Evolutionary conservation across 2,329 filamentous ascomycete genomes (phyloP).

Genomic region (Knufia petricola): DNA sequence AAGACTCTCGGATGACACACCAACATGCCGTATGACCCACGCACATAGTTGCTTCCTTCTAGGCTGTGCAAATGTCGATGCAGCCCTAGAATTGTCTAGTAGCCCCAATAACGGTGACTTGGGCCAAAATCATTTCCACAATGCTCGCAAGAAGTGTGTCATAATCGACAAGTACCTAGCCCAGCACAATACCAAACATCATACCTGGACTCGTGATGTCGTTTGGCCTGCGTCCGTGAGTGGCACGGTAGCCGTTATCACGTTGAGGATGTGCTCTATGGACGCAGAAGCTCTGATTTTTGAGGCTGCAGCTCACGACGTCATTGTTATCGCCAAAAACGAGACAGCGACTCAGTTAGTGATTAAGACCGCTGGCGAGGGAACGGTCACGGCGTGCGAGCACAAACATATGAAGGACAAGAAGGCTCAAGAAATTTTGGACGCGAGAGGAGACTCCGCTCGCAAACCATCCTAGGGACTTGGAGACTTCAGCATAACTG

Average conservation of each 20-base stretch:
- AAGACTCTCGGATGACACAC: too few species aligned
- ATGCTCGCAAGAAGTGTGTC: conserved; percentile 35
- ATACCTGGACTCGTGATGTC: conserved; percentile 35
- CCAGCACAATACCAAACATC: conserved; percentile 27
- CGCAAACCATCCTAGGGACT: too few species aligned
- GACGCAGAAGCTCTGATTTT: conserved; percentile 31
- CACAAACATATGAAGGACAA: conserved; percentile 29
- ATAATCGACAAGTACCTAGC: conserved; percentile 35
- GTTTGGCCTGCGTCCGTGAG: conserved; percentile 33
- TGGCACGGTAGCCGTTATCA: conserved; percentile 30
- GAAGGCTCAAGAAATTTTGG: too few species aligned
- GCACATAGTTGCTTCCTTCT: too few species aligned
- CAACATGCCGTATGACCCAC: too few species aligned
- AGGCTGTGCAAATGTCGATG: too few species aligned
- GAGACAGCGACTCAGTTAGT: conserved; percentile 30
- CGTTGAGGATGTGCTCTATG: conserved; percentile 29
- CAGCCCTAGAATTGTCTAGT: too few species aligned
- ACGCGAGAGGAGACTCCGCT: too few species aligned
- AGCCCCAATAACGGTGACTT: too few species aligned
- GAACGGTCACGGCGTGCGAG: conserved; percentile 29
- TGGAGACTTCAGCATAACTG: too few species aligned
- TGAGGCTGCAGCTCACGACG: conserved; percentile 30
- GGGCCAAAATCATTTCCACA: too few species aligned
- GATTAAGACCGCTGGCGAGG: conserved; percentile 31
- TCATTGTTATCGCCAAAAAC: conserved; percentile 23